Evolutionary conservation across 2,329 filamentous ascomycete genomes (phyloP).

Genomic region (Diaporthe capsici): DNA sequence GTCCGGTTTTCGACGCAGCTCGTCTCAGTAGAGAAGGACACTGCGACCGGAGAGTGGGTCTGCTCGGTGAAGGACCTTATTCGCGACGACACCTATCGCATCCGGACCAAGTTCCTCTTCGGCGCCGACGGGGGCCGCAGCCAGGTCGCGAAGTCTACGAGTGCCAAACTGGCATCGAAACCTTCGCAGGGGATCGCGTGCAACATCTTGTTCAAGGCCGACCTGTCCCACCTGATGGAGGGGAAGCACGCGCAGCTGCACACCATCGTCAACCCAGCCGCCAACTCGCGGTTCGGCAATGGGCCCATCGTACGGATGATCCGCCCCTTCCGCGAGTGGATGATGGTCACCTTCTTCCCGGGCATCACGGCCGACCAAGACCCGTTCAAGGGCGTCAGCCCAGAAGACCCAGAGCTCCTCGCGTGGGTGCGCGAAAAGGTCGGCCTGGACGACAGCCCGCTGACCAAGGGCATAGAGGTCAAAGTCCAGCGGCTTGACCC

Average conservation of each 20-base stretch:
- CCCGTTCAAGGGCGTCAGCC: slow-evolving; percentile 32
- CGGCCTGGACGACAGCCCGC: slow-evolving; percentile 58
- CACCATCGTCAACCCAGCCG: slow-evolving; percentile 66
- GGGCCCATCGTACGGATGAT: slow-evolving; percentile 65
- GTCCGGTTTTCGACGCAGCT: slow-evolving; percentile 57
- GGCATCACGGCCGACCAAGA: slow-evolving; percentile 50
- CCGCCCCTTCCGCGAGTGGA: slow-evolving; percentile 71
- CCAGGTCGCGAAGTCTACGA: slow-evolving; percentile 23
- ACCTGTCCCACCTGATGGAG: slow-evolving; percentile 66
- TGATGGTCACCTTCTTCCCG: slow-evolving; percentile 53
- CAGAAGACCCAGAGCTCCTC: slow-evolving; percentile 29
- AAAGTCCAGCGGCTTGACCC: slow-evolving; percentile 63
- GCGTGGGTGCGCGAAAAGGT: slow-evolving; percentile 59
- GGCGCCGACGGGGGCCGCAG: slow-evolving; percentile 61
- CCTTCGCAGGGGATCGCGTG: slow-evolving; percentile 35
- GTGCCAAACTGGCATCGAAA: neutral
- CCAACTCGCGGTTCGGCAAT: slow-evolving; percentile 60
- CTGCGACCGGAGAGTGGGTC: slow-evolving; percentile 40
- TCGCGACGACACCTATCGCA: slow-evolving; percentile 50
- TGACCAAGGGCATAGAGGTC: slow-evolving; percentile 51
- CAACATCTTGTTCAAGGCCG: slow-evolving; percentile 45
- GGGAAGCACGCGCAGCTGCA: slow-evolving; percentile 67
- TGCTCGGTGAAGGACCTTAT: slow-evolving; percentile 53
- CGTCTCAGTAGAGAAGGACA: slow-evolving; percentile 47
- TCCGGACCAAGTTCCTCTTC: slow-evolving; percentile 70